Base-by-base conservation (phyloP, 768 basidiomycete species). In the Amanita jacksonii region DNA sequence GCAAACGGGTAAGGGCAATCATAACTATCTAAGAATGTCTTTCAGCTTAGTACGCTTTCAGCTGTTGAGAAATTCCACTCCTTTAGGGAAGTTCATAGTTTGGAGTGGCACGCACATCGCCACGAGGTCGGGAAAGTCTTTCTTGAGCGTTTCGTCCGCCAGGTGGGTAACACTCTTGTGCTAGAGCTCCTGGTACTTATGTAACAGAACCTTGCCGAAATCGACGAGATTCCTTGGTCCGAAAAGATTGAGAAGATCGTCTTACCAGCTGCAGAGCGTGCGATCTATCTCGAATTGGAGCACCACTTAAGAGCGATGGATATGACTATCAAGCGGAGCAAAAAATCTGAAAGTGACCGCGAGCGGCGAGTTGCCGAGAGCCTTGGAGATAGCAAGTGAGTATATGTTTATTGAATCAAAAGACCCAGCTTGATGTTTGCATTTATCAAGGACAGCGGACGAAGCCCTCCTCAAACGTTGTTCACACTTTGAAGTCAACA, bases 401-500 rank as follows among this genome's bases (percentile, higher is more conserved):
- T 69, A 10, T n/a, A n/a, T n/a, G n/a, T 31, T 18, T 16, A 10
- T 32, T 49, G 19, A 23, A 41, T 42, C 28, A 35, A 38, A 32
- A 37, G 23, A 34, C 42, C 45, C 42, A 31, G 9, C 48, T 35
- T 34, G 8, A 38, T 25, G 13, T 8, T 35, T 44, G 38, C 12
- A 12, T 25, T n/a, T 28, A 16, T 43, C 28, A 48, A 91, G 88
- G 52, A 76, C 88, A 49, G 88, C 88, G 2, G 88, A 91, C 56
- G 90, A 96, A 65, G 91, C 92, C 1, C 73, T 97, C 8, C 72
- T 97, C 47, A 97, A 97, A 57, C 84, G 93, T 30, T 94, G 91
- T 58, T 93, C 92, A 4, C 92, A 94, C 58, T 97, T 94, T 60
- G 88, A 91, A 51, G 70, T 92, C 25, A 86, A 89, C 43, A 76